Base-by-base conservation (phyloP, 805 yeast genomes). In the Kuraishia molischiana region DNA sequence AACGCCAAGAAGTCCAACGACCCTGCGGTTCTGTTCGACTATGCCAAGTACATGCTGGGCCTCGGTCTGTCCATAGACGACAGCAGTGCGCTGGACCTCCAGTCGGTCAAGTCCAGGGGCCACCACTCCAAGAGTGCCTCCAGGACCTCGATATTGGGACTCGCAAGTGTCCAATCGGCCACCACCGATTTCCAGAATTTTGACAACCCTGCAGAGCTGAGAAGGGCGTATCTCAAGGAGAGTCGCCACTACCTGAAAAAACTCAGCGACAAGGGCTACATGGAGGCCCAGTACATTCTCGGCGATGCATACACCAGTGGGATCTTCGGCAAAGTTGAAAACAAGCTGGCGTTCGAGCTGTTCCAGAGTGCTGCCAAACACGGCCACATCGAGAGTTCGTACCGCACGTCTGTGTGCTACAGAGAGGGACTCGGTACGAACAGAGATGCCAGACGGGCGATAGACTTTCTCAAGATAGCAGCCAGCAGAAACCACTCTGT, bases 361-460 rank as follows among this genome's bases (percentile, higher is more conserved):
- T 92, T 92, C 55, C 87, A 81, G 52, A 66, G 84, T 26, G 95
- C 97, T 5, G 96, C 96, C 3, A 90, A 92, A 54, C 90, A 85
- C 49, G 92, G 90, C 20, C 97, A 90, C 55, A 71, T 83, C 4
- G 97, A 90, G 56, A 76, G 92, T 35, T 87, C 95, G 1, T 92
- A 84, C 59, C 73, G 97, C 48, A 84, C 95, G 0, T 85, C 97
- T 0, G 73, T 83, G 38, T 90, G 96, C 59, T 84, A 80, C 48
- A 95, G 89, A 58, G 94, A 87, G 59, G 98, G 98, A 14, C 66
- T 89, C 58, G 98, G 98, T 3, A 82, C 90, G 4, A 77, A 85
- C 17, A 72, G 92, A 48, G 97, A 92, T 56, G 79, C 95, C 0
- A 72, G 94, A 40, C 81, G 85, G 49, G 87, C 94, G 1, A 64